phyloP scores from a whole-genome alignment of 2,329 filamentous ascomycete genomes.

The Dryadomyces quercus-mongolicae region DNA sequence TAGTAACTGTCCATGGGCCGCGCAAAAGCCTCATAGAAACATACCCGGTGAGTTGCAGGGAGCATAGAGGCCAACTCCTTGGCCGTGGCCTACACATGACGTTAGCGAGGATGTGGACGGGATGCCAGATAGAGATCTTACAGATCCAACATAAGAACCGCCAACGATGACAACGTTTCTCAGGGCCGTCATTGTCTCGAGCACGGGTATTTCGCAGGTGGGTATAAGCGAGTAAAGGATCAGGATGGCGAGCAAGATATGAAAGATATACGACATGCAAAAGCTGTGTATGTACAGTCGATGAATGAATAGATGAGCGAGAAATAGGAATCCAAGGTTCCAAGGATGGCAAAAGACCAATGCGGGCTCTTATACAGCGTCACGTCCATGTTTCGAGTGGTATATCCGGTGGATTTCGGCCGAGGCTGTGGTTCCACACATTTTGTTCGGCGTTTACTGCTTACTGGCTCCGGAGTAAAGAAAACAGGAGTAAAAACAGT shows the following conservation, averaged over 20 bases:
- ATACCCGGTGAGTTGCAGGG: slow-evolving; percentile 23
- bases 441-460: no score
- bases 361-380: no score
- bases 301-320: neutral
- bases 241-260: neutral
- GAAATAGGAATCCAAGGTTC: neutral
- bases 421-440: no score
- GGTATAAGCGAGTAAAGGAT: neutral
- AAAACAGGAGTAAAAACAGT: no score
- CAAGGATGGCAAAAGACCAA: no score
- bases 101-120: neutral
- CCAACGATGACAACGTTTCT: slow-evolving; percentile 10
- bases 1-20: no score
- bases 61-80: neutral
- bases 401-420: no score
- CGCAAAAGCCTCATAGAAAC: slow-evolving; percentile 24
- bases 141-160: slow-evolving; percentile 9
- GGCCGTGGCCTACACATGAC: neutral
- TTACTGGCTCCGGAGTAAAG: no score
- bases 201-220: neutral
- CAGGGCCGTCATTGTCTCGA: neutral
- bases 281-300: no score
- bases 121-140: neutral
- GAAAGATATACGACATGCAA: neutral
- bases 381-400: no score